These are phyloP conservation scores for Neocatenulostroma microsporum DNA, from an alignment of 2,329 filamentous ascomycete species.

Conservation along the genomic window DNA sequence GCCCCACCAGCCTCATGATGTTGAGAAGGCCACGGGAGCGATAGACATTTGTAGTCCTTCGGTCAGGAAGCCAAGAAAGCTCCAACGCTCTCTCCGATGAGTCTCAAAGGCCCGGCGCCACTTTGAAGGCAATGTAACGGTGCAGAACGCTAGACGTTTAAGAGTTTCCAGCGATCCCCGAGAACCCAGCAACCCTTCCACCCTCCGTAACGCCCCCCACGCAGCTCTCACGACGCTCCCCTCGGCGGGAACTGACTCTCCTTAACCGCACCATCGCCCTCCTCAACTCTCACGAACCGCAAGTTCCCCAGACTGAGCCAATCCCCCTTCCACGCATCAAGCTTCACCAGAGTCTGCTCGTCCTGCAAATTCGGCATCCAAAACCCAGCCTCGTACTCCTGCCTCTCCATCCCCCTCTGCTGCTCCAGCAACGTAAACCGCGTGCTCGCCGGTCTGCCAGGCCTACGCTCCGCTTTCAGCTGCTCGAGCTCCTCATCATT, in stretches of 20 bases:
- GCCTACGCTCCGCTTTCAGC: conserved; percentile 61
- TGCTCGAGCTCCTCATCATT: conserved; percentile 62
- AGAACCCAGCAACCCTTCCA: neutral
- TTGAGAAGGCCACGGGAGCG: too few relatives aligned
- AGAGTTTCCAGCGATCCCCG: neutral
- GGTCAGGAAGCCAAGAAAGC: too few relatives aligned
- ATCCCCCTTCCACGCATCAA: conserved; percentile 71
- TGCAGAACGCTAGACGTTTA: neutral
- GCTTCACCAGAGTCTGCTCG: conserved; percentile 53
- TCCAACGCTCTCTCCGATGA: too few relatives aligned
- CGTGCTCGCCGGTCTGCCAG: conserved; percentile 69
- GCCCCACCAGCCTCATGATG: too few relatives aligned
- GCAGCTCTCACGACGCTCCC: conserved; percentile 24
- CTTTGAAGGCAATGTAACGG: neutral
- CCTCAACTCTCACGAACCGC: conserved; percentile 67
- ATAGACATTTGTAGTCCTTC: too few relatives aligned
- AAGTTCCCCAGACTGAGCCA: conserved; percentile 74
- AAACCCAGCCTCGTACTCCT: conserved; percentile 77
- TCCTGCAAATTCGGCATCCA: conserved; percentile 74
- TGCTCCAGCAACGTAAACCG: conserved; percentile 70
- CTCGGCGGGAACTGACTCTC: conserved; percentile 71
- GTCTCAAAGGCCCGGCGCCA: conserved; percentile 1
- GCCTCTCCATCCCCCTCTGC: conserved; percentile 61
- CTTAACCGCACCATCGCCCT: conserved; percentile 55
- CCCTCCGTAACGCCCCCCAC: neutral